Percentiles rank a stretch among this genome's conserved stretches.
phyloP scores from a whole-genome alignment of 495 filamentous ascomycete species.

The Penicillium longicatenatum region DNA sequence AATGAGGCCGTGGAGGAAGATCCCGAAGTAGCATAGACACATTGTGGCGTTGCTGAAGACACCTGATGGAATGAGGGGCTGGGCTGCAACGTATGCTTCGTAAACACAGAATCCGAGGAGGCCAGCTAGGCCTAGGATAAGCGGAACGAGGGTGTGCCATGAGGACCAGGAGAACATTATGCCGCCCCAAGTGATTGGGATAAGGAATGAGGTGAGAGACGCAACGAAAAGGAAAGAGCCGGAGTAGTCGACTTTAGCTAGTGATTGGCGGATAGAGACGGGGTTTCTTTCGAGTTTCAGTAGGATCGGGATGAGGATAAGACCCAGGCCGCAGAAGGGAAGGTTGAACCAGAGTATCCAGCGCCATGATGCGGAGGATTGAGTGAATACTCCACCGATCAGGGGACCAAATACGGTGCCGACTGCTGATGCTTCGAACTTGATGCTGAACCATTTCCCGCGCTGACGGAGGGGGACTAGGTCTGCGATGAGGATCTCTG shows the following conservation, averaged over 20 bases:
- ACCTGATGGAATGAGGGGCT: background rate
- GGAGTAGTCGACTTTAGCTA: slow-evolving; percentile 35
- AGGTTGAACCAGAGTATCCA: slow-evolving; percentile 36
- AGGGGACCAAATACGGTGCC: slow-evolving; percentile 32
- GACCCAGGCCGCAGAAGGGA: slow-evolving; percentile 22
- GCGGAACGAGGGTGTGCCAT: slow-evolving; percentile 48
- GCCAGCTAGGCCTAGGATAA: slow-evolving; percentile 42
- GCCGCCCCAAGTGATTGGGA: slow-evolving; percentile 60
- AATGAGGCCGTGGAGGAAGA: slow-evolving; percentile 2
- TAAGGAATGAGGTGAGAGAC: slow-evolving; percentile 38
- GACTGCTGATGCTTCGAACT: slow-evolving; percentile 20
- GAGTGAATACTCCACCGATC: slow-evolving; percentile 29
- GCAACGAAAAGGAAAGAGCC: slow-evolving; percentile 50
- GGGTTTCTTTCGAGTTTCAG: slow-evolving; percentile 9
- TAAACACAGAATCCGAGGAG: slow-evolving; percentile 34
- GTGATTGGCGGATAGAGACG: slow-evolving; percentile 26
- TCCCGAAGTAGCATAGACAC: background rate
- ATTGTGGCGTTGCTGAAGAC: slow-evolving; percentile 3
- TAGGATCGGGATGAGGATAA: slow-evolving; percentile 19
- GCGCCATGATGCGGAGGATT: slow-evolving; percentile 32
- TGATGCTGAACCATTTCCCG: slow-evolving; percentile 23
- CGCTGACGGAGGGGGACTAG: slow-evolving; percentile 35
- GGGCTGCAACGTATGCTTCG: slow-evolving; percentile 48
- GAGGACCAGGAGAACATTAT: slow-evolving; percentile 51
- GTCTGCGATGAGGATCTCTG: slow-evolving; percentile 33